Evolutionary conservation across 2,329 filamentous ascomycete genomes (phyloP), one percentile per base, ranked within the genome.

Genomic region (Aspergillus luchuensis): DNA sequence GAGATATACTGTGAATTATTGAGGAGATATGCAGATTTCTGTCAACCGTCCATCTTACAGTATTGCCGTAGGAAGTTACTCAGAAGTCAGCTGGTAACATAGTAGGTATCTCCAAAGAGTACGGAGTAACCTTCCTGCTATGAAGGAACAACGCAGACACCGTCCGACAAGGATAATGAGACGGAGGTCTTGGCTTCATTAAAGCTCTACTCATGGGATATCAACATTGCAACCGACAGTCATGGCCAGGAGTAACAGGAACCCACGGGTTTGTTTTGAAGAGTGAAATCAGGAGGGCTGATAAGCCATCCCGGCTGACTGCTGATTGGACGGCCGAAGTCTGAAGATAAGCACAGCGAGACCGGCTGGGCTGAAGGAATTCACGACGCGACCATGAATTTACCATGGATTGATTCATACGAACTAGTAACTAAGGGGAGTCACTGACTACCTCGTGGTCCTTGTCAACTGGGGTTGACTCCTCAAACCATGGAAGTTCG

Each of bases 291-390:
- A 21, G 33, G 45, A 52, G 47, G 47, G 0, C 47, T 59, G 64
- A 62, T 66, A 65, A 65, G 59, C 39, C 30, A 21, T 15, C 25
- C 21, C 23, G 23, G 36, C 13, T 8, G 10, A 25, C 10, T 48
- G 56, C 45, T 72, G 67, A 73, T 74, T 73, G 71, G 72, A 36
- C 43, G 47, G 43, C 52, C 30, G 8, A 36, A 36, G 25, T 7
- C 15, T 13, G 19, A 21, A 43, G 56, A 25, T 52, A 36, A 48
- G 47, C 6, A 19, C 23, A 33, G 47, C 47, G 47, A 50, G 47
- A 30, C 45, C 45, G 45, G 45, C 45, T 25, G 45, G 41, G n/a
- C 8, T 45, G 19, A 36, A 36, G 33, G 33, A 36, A 11, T 45
- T 45, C 41, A 45, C 41, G 19, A 45, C 19, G 41, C 21, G 19